Evolutionary conservation across 345 rosid species (phyloP).

Genomic region (Hevea brasiliensis): DNA sequence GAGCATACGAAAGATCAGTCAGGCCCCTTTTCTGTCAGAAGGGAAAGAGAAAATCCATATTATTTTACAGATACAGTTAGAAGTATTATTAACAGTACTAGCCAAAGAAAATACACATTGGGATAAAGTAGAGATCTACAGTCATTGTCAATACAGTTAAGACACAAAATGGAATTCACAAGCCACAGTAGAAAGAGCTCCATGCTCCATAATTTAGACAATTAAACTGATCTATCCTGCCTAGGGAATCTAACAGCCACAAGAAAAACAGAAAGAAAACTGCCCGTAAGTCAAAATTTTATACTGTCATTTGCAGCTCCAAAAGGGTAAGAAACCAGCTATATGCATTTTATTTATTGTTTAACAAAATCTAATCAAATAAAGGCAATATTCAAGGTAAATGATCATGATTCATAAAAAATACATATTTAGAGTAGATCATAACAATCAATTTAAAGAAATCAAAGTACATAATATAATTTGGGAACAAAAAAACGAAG

Average conservation of each 20-base stretch:
- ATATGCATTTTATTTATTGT: not conserved
- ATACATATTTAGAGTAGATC: no score
- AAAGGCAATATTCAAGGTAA: not conserved
- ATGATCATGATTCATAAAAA: not conserved
- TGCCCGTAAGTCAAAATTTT: not conserved
- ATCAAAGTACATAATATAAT: not conserved
- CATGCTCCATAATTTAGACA: not conserved
- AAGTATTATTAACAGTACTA: not conserved
- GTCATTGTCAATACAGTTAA: not conserved
- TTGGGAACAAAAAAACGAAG: not conserved
- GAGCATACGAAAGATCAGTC: constrained; percentile 52
- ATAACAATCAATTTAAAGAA: not conserved
- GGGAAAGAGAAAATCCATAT: constrained; percentile 12
- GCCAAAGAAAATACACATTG: not conserved
- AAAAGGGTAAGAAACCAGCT: not conserved
- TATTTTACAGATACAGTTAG: not conserved
- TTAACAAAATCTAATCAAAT: no score
- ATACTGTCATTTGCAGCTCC: not conserved
- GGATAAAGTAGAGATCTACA: not conserved
- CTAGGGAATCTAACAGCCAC: constrained; percentile 4
- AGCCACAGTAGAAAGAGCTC: not conserved
- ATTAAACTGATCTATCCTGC: not conserved
- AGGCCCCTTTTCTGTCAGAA: constrained; percentile 56
- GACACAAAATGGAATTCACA: not conserved
- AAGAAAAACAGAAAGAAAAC: not conserved